Evolutionary conservation across 1,139 yeast genomes (phyloP).

Genomic region (Lizanozyma gosingica): DNA sequence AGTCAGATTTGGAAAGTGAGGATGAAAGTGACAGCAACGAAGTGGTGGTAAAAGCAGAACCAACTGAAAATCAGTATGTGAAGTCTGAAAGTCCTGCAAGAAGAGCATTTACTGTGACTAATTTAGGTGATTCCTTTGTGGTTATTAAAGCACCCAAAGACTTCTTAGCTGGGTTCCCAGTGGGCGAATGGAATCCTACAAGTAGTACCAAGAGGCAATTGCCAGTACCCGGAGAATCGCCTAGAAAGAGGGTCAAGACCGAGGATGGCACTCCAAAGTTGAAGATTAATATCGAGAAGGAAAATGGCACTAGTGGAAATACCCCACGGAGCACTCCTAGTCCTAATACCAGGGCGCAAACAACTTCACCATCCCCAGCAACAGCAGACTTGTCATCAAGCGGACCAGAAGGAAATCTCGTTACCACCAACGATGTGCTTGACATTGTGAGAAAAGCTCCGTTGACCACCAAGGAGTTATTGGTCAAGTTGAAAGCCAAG

Average conservation of each 20-base stretch:
- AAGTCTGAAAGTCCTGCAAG: slow-evolving; percentile 5
- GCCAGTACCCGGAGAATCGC: slow-evolving; percentile 11
- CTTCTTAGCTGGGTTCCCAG: slow-evolving; percentile 59
- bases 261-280: slow-evolving; percentile 14
- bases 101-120: slow-evolving; percentile 33
- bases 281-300: slow-evolving; percentile 8
- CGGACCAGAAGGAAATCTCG: slow-evolving; percentile 13
- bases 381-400: slow-evolving; percentile 5
- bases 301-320: slow-evolving; percentile 6
- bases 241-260: slow-evolving; percentile 35
- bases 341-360: neutral
- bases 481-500: slow-evolving; percentile 52
- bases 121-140: slow-evolving; percentile 57
- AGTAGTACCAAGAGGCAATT: slow-evolving; percentile 35
- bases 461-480: slow-evolving; percentile 57
- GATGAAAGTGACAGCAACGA: slow-evolving; percentile 31
- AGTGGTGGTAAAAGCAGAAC: slow-evolving; percentile 23
- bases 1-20: slow-evolving; percentile 57
- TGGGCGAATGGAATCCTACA: slow-evolving; percentile 78
- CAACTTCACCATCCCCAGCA: slow-evolving; percentile 8
- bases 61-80: slow-evolving; percentile 28
- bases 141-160: slow-evolving; percentile 56
- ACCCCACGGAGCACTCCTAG: neutral
- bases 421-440: slow-evolving; percentile 68
- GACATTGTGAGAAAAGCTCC: slow-evolving; percentile 54